Evolutionary conservation across 2,329 filamentous ascomycete species (phyloP), one percentile per base, ranked within the genome.

Genomic region (Penicillium capsulatum): DNA sequence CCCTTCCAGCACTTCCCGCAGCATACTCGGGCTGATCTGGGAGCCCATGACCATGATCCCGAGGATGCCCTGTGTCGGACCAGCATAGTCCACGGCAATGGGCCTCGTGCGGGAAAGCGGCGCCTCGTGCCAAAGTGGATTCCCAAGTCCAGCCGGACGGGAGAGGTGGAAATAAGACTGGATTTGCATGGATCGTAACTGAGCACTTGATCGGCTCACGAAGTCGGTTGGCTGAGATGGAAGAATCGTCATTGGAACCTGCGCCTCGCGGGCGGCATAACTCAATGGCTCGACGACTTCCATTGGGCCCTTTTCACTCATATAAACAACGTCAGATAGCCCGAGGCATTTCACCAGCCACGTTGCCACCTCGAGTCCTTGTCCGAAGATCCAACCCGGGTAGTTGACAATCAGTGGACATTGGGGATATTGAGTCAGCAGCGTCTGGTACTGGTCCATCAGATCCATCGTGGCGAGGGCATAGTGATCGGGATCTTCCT

Each of bases 141-240:
- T 58, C 19, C 41, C 50, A 15, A 57, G 30, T 27, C 53, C 51
- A 20, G 38, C 43, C 7, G 58, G 54, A 27, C 58, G 57, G 13
- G 59, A 57, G 52, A 61, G 51, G 53, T 81, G 79, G 55, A 81
- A 81, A 53, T 81, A 81, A 1, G 77, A 77, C 46, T 80, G 72
- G 46, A 73, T 76, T 45, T 80, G 76, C 76, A 81, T 80, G 14
- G 68, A 66, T 31, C 74, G 66, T 5, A 76, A 54, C 42, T 79
- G 74, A 1, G 68, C 65, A 17, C 73, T 72, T 16, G 71, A 75
- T 32, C 72, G 65, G 19, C 66, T 64, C 13, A 67, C 61, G 33
- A 65, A 66, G 36, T 68, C 63, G 20, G 66, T 67, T 26, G 66
- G 63, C 40, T 70, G 66, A 4, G 72, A 72, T 16, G 69, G 61